Base-by-base conservation (phyloP, 2,329 filamentous ascomycete species). In the Phialemoniopsis sp. region DNA sequence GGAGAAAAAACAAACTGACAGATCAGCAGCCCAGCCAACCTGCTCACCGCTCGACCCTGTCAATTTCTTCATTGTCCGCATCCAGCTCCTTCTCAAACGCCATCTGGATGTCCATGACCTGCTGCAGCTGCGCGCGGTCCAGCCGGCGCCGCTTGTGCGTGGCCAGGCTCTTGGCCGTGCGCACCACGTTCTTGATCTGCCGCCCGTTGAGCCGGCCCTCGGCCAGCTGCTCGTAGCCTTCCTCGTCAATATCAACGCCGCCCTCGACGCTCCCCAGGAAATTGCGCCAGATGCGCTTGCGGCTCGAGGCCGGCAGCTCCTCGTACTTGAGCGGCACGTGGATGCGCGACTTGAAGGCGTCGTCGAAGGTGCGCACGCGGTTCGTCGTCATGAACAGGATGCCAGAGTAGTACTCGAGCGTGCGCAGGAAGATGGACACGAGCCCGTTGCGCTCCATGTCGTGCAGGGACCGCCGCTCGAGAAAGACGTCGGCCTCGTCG, bases 301-400 rank as follows among this genome's bases (percentile, higher is more conserved):
- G 34, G 33, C 33, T 36, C 19, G 29, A 14, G 4, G 30, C n/a
- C 1, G 29, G 29, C 17, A 42, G 40, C 17, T 32, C 32, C 8
- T 28, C 18, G 32, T 42, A 42, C 21, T 36, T 33, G n/a, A 42
- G 32, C 8, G 40, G 19, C 28, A 42, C 29, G 19, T 42, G 40
- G 28, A 42, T 42, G 28, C 40, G 36, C 36, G 36, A 38, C 32
- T 38, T 36, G 32, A 42, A 38, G 29, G 40, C 40, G n/a, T 38
- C 36, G 37, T 70, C 66, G 33, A 70, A 66, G 38, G 60, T 66
- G 43, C 58, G 50, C 13, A 64, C 57, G 18, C 61, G 57, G 47
- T 67, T 68, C 14, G 63, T 68, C 1, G 64, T 68, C 15, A 67
- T 53, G 47, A 58, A 61, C 13, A 64, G 47, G 32, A 64, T 55